A percentile compares a stretch with the other conserved stretches of the same genome.
phyloP scores from a whole-genome alignment of 2,329 filamentous ascomycete genomes.

The Anisogramma anomala region DNA sequence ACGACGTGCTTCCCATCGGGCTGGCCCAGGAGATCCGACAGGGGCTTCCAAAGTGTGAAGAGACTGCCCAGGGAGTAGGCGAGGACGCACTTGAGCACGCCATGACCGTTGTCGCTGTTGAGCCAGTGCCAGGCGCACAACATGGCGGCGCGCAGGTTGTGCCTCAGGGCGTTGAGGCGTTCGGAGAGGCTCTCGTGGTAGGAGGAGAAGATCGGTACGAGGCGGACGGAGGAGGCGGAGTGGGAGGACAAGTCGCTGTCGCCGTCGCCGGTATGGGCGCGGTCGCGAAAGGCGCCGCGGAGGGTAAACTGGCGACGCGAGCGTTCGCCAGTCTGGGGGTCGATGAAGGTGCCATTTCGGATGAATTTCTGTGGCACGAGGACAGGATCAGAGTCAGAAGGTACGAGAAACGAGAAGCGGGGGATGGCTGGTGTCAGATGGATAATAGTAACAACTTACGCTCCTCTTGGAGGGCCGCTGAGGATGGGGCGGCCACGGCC shows the following conservation, averaged over 20 bases:
- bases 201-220: conserved; percentile 24
- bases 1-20: conserved; percentile 92
- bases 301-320: conserved; percentile 70
- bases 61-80: conserved; percentile 80
- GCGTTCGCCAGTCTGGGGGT: conserved; percentile 77
- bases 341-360: conserved; percentile 75
- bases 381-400: not conserved
- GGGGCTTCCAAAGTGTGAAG: conserved; percentile 66
- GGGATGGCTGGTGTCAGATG: not conserved
- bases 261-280: conserved; percentile 14
- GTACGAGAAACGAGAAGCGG: not conserved
- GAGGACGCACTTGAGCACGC: conserved; percentile 80
- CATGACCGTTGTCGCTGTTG: conserved; percentile 61
- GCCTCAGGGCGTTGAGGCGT: conserved; percentile 23
- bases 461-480: conserved; percentile 34
- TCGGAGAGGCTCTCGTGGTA: conserved; percentile 26
- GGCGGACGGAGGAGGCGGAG: conserved; percentile 23
- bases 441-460: conserved; percentile 23
- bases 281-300: conserved; percentile 36
- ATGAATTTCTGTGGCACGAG: conserved; percentile 45
- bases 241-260: conserved; percentile 21
- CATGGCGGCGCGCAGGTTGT: conserved; percentile 28
- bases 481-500: conserved; percentile 27
- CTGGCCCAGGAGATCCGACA: conserved; percentile 64
- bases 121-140: conserved; percentile 46